A percentile compares a stretch with the other conserved stretches of the same genome.
Conservation (phyloP, 257 asterid genomes). For the Galeopsis tetrahit region DNA sequence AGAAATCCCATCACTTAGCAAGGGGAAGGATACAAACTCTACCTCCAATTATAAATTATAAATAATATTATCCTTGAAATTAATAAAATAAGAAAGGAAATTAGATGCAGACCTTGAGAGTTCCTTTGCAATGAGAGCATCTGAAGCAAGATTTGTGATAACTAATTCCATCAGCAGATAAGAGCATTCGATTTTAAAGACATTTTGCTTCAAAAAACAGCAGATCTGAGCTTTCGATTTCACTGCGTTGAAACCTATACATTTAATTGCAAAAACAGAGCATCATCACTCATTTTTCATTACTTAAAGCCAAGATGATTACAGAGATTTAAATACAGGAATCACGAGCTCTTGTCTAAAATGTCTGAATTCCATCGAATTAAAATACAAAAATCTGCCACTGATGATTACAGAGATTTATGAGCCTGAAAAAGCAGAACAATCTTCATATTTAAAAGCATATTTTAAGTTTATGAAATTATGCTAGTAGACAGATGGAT, state of each 20-base stretch:
- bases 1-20: too few species aligned
- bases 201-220: constrained; percentile 42
- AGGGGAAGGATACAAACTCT: too few species aligned
- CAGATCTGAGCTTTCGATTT: constrained; percentile 40
- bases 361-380: too few species aligned
- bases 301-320: background rate
- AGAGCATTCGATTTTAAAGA: constrained; percentile 98
- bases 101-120: constrained; percentile 66
- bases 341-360: too few species aligned
- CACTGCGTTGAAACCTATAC: constrained; percentile 9
- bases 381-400: too few species aligned
- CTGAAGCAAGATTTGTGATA: constrained; percentile 92
- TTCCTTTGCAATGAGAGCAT: constrained; percentile 93
- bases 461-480: too few species aligned
- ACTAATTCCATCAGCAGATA: constrained; percentile 87
- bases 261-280: constrained; percentile 26
- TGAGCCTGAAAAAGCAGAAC: too few species aligned
- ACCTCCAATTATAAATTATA: background rate
- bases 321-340: too few species aligned
- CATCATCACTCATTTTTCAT: background rate
- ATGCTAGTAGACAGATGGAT: too few species aligned
- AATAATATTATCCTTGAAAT: background rate
- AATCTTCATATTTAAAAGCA: too few species aligned
- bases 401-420: too few species aligned
- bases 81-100: background rate